Evolutionary conservation across 495 filamentous ascomycete species (phyloP).

Genomic region (Cairneyella variabilis): DNA sequence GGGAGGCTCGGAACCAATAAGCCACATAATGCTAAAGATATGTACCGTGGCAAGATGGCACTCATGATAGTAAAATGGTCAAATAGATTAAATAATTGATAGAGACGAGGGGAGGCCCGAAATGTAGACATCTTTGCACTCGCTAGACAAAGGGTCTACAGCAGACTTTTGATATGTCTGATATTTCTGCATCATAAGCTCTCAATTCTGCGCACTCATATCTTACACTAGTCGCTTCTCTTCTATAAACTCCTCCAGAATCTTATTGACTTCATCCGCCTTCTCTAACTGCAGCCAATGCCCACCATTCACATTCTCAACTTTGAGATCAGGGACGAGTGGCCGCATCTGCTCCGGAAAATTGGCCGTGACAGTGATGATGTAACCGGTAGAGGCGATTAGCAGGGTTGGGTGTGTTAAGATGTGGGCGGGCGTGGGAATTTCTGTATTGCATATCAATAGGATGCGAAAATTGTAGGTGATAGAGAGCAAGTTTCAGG

Average conservation of each 20-base stretch:
- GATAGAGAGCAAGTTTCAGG: conserved; percentile 11
- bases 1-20: neutral
- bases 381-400: conserved; percentile 17
- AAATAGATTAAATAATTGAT: conserved; percentile 7
- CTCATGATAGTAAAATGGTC: conserved; percentile 6
- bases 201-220: conserved; percentile 13
- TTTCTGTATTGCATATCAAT: conserved; percentile 17
- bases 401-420: conserved; percentile 19
- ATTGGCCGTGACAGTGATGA: conserved; percentile 19
- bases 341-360: conserved; percentile 21
- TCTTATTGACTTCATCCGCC: conserved; percentile 19
- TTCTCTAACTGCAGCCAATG: conserved; percentile 21
- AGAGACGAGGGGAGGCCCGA: conserved; percentile 4
- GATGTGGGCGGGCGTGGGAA: conserved; percentile 19
- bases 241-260: conserved; percentile 20
- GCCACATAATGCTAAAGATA: conserved; percentile 7
- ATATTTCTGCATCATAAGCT: conserved; percentile 15
- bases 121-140: conserved; percentile 8
- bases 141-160: conserved; percentile 10
- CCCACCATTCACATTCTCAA: conserved; percentile 20
- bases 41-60: neutral
- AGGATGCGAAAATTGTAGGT: conserved; percentile 15
- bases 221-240: conserved; percentile 15
- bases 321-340: conserved; percentile 17
- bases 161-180: conserved; percentile 6